Conservation (phyloP, 768 basidiomycete genomes). For the Naganishia randhawae region DNA sequence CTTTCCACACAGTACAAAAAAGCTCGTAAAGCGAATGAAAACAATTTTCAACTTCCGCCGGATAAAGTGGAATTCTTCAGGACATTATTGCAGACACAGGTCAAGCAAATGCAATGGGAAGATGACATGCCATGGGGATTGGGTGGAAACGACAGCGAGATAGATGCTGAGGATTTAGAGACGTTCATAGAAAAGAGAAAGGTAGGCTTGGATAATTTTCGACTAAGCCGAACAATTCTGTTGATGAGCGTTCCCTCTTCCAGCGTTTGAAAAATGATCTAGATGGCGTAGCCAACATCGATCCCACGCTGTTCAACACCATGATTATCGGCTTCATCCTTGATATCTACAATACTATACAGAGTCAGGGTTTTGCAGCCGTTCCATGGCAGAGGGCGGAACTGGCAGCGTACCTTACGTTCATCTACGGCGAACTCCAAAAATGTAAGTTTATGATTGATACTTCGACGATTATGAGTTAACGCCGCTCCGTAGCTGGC, state of each 20-base stretch:
- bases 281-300: slow-evolving; percentile 80
- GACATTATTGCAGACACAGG: slow-evolving; percentile 69
- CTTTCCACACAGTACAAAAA: slow-evolving; percentile 66
- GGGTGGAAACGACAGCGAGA: slow-evolving; percentile 37
- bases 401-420: slow-evolving; percentile 86
- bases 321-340: slow-evolving; percentile 70
- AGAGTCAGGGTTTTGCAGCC: slow-evolving; percentile 56
- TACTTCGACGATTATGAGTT: background rate
- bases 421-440: slow-evolving; percentile 81
- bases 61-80: slow-evolving; percentile 70
- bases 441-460: slow-evolving; percentile 61
- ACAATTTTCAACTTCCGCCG: slow-evolving; percentile 61
- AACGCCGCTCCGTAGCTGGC: slow-evolving; percentile 57
- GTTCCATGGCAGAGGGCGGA: slow-evolving; percentile 91
- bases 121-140: slow-evolving; percentile 61
- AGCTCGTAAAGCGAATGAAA: slow-evolving; percentile 55
- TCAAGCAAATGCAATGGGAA: slow-evolving; percentile 83
- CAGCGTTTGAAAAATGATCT: slow-evolving; percentile 80
- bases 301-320: slow-evolving; percentile 76
- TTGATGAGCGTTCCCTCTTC: background rate
- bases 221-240: background rate
- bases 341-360: slow-evolving; percentile 68
- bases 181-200: slow-evolving; percentile 82
- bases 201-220: slow-evolving; percentile 53
- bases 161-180: slow-evolving; percentile 73